phyloP scores from a whole-genome alignment of 768 basidiomycete species.

The Termitomyces sp. region DNA sequence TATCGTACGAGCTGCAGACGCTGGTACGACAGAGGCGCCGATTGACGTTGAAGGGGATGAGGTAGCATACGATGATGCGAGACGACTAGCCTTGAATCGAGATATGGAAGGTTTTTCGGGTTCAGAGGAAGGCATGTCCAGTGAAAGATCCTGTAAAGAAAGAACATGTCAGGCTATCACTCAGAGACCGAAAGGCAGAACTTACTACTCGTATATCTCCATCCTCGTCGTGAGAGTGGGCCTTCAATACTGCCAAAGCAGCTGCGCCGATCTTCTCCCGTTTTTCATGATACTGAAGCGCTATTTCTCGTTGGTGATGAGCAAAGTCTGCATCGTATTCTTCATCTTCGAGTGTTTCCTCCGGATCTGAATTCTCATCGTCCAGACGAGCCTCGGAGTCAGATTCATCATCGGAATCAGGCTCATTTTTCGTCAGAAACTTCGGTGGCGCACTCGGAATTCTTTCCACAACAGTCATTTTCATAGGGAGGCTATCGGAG shows the following conservation, averaged over 20 bases:
- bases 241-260: constrained; percentile 47
- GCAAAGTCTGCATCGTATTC: constrained; percentile 59
- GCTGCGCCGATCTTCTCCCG: constrained; percentile 53
- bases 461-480: constrained; percentile 67
- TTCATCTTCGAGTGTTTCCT: constrained; percentile 42
- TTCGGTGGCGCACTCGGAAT: constrained; percentile 30
- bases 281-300: constrained; percentile 65
- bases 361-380: constrained; percentile 20
- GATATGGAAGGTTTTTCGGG: constrained; percentile 53
- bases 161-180: not conserved
- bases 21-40: constrained; percentile 40
- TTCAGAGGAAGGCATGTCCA: constrained; percentile 38
- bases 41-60: constrained; percentile 34
- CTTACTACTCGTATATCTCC: constrained; percentile 41
- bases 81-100: constrained; percentile 58
- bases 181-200: not conserved
- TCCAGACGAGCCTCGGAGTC: constrained; percentile 27
- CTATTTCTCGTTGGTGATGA: constrained; percentile 71
- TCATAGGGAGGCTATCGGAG: constrained; percentile 51
- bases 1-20: constrained; percentile 41
- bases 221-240: constrained; percentile 39
- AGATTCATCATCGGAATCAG: constrained; percentile 74
- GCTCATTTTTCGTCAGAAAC: constrained; percentile 15
- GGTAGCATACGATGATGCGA: constrained; percentile 47
- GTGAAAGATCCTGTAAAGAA: constrained; percentile 33